A percentile compares a stretch with the other conserved stretches of the same genome.
These are phyloP conservation scores for Torulaspora gathmanii DNA, from an alignment of 805 yeast genomes.

Conservation along the genomic window DNA sequence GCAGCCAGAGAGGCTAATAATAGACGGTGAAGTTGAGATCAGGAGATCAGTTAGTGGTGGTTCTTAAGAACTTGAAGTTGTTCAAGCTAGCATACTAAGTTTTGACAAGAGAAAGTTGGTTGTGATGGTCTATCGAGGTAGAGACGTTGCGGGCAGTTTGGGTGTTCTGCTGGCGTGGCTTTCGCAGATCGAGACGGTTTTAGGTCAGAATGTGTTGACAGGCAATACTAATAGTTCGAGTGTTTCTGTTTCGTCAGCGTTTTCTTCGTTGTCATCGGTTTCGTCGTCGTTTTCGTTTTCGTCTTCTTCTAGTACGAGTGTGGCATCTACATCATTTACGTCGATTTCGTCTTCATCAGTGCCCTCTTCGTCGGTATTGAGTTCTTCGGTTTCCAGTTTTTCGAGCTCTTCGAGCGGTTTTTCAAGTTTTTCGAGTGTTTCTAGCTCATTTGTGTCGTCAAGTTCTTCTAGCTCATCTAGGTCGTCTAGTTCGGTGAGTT, in stretches of 20 bases:
- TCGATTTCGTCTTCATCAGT: constrained; percentile 6
- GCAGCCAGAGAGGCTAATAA: not conserved
- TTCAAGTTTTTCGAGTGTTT: constrained; percentile 5
- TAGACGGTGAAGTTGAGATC: not conserved
- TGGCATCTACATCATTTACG: constrained; percentile 15
- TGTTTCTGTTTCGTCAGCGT: not conserved
- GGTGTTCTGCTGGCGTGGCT: not conserved
- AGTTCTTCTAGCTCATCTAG: constrained; percentile 3
- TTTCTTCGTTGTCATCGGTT: constrained; percentile 2
- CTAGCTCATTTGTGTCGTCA: constrained; percentile 7
- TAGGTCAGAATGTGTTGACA: not conserved
- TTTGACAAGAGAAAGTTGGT: not conserved
- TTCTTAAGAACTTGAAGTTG: too few relatives aligned
- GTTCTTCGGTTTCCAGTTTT: constrained; percentile 4
- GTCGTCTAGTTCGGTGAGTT: not conserved
- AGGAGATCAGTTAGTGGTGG: not conserved
- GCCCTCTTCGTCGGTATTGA: constrained; percentile 4
- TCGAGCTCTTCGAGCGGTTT: constrained; percentile 4
- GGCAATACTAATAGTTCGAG: not conserved
- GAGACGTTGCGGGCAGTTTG: not conserved
- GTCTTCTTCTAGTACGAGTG: constrained; percentile 7
- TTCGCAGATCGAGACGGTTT: not conserved
- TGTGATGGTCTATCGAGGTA: not conserved
- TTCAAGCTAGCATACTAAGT: too few relatives aligned
- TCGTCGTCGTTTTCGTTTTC: constrained; percentile 8